phyloP scores from a whole-genome alignment of 1,139 yeast genomes.

The Nematodospora anomalae region DNA sequence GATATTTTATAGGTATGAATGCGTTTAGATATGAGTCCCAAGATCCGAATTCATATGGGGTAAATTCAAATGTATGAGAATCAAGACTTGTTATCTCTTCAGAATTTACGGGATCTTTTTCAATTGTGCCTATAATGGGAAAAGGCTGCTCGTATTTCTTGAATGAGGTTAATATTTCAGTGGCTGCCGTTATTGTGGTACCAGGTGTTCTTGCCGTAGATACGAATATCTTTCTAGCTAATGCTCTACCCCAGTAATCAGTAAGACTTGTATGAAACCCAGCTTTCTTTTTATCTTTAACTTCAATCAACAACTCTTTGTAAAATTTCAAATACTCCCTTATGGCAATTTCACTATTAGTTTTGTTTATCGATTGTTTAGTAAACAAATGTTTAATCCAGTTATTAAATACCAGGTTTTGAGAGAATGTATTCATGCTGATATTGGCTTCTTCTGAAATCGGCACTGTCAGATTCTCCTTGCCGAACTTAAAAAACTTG shows the following conservation, averaged over 20 bases:
- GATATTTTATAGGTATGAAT: slow-evolving; percentile 51
- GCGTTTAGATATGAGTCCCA: slow-evolving; percentile 56
- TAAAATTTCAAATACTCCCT: slow-evolving; percentile 46
- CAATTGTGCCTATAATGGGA: slow-evolving; percentile 41
- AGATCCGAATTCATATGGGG: slow-evolving; percentile 70
- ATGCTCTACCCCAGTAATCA: slow-evolving; percentile 69
- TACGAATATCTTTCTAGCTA: slow-evolving; percentile 49
- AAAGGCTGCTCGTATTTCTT: slow-evolving; percentile 36
- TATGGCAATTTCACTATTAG: slow-evolving; percentile 11
- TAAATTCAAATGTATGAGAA: slow-evolving; percentile 51
- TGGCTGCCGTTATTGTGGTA: slow-evolving; percentile 24
- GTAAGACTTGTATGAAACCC: slow-evolving; percentile 62
- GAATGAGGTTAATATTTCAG: slow-evolving; percentile 20
- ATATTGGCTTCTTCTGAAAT: slow-evolving; percentile 1
- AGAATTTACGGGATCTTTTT: slow-evolving; percentile 24
- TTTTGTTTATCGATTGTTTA: neutral
- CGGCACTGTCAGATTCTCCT: slow-evolving; percentile 4
- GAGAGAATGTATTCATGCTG: neutral
- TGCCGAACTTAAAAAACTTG: slow-evolving; percentile 16
- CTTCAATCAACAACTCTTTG: slow-evolving; percentile 51
- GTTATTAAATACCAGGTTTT: neutral
- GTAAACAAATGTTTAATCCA: slow-evolving; percentile 6
- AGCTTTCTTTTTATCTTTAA: slow-evolving; percentile 46
- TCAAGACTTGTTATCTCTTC: slow-evolving; percentile 21
- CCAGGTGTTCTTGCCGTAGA: slow-evolving; percentile 39